Percentiles rank a stretch among this genome's conserved stretches.
Evolutionary conservation across 371 early-diverging fungal species (phyloP).

Genomic region (Apophysomyces trapeziformis): DNA sequence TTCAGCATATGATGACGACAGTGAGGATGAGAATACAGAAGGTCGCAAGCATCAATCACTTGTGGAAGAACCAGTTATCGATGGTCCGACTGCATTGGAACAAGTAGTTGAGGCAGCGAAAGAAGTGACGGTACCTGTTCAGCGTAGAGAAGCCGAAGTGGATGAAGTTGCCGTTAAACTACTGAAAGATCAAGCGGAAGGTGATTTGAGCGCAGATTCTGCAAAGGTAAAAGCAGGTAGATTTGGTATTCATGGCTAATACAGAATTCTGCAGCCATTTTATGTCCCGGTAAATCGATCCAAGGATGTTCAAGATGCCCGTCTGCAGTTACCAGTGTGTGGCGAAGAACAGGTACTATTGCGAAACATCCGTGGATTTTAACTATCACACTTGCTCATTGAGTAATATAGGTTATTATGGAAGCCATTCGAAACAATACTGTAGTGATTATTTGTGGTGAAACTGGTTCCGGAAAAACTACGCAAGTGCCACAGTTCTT

Average conservation of each 20-base stretch:
- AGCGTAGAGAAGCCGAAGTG: constrained; percentile 40
- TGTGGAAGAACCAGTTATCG: constrained; percentile 43
- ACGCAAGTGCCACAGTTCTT: constrained; percentile 99
- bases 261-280: constrained; percentile 54
- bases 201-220: constrained; percentile 45
- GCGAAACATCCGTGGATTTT: neutral
- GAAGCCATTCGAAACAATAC: constrained; percentile 87
- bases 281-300: constrained; percentile 81
- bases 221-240: constrained; percentile 30
- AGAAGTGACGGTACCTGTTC: constrained; percentile 25
- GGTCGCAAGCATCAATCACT: constrained; percentile 32
- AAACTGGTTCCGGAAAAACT: constrained; percentile 99
- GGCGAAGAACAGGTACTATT: constrained; percentile 84
- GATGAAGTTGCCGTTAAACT: constrained; percentile 48
- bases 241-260: neutral
- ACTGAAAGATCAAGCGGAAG: constrained; percentile 42
- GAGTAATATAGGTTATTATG: constrained; percentile 74
- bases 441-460: constrained; percentile 93
- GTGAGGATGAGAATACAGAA: constrained; percentile 40
- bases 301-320: constrained; percentile 74
- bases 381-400: neutral
- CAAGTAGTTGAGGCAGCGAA: constrained; percentile 46
- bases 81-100: constrained; percentile 48
- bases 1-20: constrained; percentile 58
- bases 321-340: constrained; percentile 85